phyloP scores from a whole-genome alignment of 108 stramenopile genomes.

The Cylindrotheca fusiformis region DNA sequence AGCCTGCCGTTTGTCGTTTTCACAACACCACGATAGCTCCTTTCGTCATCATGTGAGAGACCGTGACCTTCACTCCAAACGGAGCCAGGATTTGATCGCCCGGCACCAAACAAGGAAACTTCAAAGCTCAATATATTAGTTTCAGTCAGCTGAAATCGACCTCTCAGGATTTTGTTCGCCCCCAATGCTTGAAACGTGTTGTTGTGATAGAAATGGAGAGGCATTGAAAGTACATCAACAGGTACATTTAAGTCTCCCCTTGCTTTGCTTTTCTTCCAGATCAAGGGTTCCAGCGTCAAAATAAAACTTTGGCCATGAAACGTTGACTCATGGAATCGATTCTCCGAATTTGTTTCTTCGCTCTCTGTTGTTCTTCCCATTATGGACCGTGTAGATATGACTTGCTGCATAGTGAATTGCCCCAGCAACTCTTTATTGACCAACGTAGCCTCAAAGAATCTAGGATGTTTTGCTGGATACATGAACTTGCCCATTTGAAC shows the following conservation, averaged over 20 bases:
- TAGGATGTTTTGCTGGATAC: conserved; percentile 19
- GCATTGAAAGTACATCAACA: conserved; percentile 18
- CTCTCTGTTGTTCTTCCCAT: neutral
- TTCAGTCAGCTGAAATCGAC: conserved; percentile 8
- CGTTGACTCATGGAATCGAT: neutral
- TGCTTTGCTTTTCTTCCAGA: neutral
- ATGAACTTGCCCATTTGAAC: conserved; percentile 28
- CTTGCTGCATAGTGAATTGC: conserved; percentile 9
- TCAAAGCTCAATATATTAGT: conserved; percentile 6
- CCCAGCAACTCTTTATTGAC: conserved; percentile 28
- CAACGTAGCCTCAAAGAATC: conserved; percentile 33
- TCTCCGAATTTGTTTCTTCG: neutral
- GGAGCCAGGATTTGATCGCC: conserved; percentile 15
- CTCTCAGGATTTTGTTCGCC: conserved; percentile 17
- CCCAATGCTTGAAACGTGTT: conserved; percentile 20
- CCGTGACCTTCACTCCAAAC: conserved; percentile 20
- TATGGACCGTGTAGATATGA: conserved; percentile 14
- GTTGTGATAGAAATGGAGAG: conserved; percentile 16
- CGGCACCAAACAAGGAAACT: conserved; percentile 16
- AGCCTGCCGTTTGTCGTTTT: conserved; percentile 1
- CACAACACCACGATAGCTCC: conserved; percentile 13
- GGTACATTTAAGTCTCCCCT: neutral
- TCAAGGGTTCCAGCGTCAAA: conserved; percentile 12
- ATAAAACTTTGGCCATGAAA: conserved; percentile 12
- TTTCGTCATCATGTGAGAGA: conserved; percentile 15